Evolutionary conservation across 352 stramenopile genomes (phyloP), one percentile per base, ranked within the genome.

Genomic region (Pilasporangium apinafurcum): DNA sequence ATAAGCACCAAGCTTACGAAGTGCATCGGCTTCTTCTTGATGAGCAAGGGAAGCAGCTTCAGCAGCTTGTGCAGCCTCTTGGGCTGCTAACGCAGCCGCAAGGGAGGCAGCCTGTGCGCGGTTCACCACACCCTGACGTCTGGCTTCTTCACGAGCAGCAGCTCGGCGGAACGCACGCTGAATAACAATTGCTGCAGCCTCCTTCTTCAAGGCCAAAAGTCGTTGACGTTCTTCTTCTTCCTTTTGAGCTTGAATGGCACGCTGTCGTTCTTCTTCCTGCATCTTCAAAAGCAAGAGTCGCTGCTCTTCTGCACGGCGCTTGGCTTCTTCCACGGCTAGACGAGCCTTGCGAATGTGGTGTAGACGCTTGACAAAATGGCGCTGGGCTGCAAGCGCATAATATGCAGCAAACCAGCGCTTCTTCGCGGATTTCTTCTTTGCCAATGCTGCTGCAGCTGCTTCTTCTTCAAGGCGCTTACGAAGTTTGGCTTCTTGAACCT

Each of bases 331-430:
- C 17, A 91, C 77, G 3, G 79, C 79, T n/a, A 82, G 52, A 17
- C 79, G 75, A 35, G 65, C 61, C 63, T 90, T 90, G 59, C 77
- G 82, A 36, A 94, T 87, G 51, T 83, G 67, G 24, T 91, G 65
- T 6, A 94, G 51, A n/a, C 77, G 77, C 45, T 83, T 46, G 28
- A 89, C 68, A 45, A 90, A 92, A 53, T 88, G 76, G 25, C 80
- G 79, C 53, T 92, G 79, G 10, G 79, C 82, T n/a, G 75, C 53
- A 13, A 94, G 48, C 14, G 59, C 53, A 40, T 73, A 86, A 28
- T 82, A 69, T n/a, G 76, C 70, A 21, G 69, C 69, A 13, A 82
- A 60, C 82, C 82, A 94, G 45, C 82, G 79, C 47, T 75, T 81
- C 54, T 86, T 87, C 20, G 82, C 80, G 20, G 70, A 84, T 49